A percentile compares a stretch with the other conserved stretches of the same genome.
Evolutionary conservation across 2,329 filamentous ascomycete species (phyloP).

Genomic region (Chaetomium olivaceum): DNA sequence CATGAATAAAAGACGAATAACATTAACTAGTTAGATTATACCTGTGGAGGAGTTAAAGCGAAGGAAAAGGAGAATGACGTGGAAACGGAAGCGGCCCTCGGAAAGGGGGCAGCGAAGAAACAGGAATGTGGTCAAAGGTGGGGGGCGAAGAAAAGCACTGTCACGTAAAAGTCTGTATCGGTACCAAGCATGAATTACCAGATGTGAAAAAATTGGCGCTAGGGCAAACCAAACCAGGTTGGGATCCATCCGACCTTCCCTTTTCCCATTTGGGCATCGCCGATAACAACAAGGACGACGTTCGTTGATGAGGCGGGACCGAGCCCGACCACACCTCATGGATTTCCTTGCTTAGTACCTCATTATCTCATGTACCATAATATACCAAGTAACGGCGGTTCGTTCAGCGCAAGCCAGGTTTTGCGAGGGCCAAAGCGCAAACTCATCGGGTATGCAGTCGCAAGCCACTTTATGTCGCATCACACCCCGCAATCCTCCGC

Average conservation of each 20-base stretch:
- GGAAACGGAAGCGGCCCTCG: background rate
- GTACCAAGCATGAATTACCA: background rate
- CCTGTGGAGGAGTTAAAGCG: background rate
- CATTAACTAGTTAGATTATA: background rate
- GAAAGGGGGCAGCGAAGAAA: background rate
- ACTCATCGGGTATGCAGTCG: background rate
- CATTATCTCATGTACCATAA: background rate
- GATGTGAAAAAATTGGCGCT: background rate
- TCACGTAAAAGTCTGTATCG: background rate
- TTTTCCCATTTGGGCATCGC: constrained; percentile 6
- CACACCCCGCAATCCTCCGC: constrained; percentile 4
- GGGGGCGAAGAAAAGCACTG: too few species aligned
- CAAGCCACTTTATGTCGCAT: constrained; percentile 1
- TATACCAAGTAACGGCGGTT: background rate
- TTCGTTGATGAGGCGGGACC: background rate
- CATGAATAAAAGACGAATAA: background rate
- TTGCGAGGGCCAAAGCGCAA: background rate
- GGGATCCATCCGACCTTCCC: background rate
- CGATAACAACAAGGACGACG: background rate
- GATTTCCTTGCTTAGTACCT: background rate
- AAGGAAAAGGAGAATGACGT: background rate
- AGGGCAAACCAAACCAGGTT: background rate
- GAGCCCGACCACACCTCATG: background rate
- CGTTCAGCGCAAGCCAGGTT: background rate
- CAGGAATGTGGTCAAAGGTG: too few species aligned